Base-by-base conservation (phyloP, 345 rosid species). In the Angophora floribunda region DNA sequence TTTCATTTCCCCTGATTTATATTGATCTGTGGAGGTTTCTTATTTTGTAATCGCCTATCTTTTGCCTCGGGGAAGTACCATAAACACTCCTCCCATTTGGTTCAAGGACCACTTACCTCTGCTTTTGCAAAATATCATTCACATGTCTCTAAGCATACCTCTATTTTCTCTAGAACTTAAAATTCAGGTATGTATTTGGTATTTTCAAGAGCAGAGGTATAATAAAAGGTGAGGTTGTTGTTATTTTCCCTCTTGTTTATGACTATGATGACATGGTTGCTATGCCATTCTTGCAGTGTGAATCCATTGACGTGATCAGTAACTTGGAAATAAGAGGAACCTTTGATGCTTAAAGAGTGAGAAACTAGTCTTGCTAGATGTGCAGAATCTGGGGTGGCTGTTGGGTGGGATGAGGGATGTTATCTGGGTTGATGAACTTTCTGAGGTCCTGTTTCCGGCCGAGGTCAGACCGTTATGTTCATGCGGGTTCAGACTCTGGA, bases 401-500 rank as follows among this genome's bases (percentile, higher is more conserved):
- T 75, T 89, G 87, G 93, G 87, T 91, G 94, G 91, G 92, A 93
- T 93, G 95, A 93, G 95, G 95, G 95, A 93, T 93, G 95, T 90
- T 93, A 89, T 90, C 94, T 85, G 95, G 92, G 88, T 92, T 93
- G 91, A 90, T 91, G 94, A 93, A 88, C 93, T 88, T 91, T 87
- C 86, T 92, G 87, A 75, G 90, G 91, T 91, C 95, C 92, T 93
- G 95, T 85, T 91, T 93, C 86, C 90, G 92, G 89, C 89, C 93
- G 15, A 92, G 91, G 89, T 88, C 90, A 79, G 89, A 90, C 88
- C 91, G 85, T 51, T 90, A 90, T 79, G 89, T 90, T 87, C 94
- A 91, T 87, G 32, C 91, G 16, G 91, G 87, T 87, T 89, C 92
- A 26, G 93, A 93, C 45, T 52, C 94, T 19, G 86, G 88, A 51